phyloP scores from a whole-genome alignment of 352 stramenopile species.

The Phytophthora pisi region DNA sequence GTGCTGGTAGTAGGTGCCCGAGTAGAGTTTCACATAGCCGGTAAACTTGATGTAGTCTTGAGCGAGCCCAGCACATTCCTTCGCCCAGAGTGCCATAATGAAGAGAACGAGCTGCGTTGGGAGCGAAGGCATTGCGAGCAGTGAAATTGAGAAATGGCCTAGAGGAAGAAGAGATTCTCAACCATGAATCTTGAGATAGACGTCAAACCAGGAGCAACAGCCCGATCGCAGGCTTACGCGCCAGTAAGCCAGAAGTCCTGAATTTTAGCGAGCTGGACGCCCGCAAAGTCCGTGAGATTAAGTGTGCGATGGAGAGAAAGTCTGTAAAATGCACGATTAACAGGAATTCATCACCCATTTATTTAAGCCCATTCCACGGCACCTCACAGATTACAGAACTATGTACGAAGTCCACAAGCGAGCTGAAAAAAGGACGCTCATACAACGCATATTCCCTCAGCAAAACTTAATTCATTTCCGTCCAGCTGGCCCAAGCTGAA shows the following conservation, averaged over 20 bases:
- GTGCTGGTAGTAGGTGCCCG: constrained; percentile 11
- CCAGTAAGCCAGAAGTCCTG: not conserved
- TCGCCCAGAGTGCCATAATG: not conserved
- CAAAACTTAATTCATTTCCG: not conserved
- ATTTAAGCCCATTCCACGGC: not conserved
- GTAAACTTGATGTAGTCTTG: constrained; percentile 14
- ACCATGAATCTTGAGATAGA: not conserved
- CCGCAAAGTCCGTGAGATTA: not conserved
- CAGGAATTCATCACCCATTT: not conserved
- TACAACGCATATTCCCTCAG: not conserved
- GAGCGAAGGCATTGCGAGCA: not conserved
- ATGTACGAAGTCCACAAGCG: too few species aligned
- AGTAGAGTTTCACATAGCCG: constrained; percentile 9
- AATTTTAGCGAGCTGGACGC: not conserved
- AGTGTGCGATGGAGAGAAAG: too few species aligned
- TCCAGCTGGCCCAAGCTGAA: too few species aligned
- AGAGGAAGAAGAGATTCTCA: not conserved
- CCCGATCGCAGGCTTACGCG: not conserved
- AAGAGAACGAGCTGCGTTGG: not conserved
- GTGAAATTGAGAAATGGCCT: not conserved
- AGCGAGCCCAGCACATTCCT: not conserved
- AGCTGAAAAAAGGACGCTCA: not conserved
- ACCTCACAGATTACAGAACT: too few species aligned
- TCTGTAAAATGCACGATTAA: not conserved
- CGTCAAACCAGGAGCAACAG: too few species aligned